Evolutionary conservation across 2,329 filamentous ascomycete species (phyloP).

Genomic region (Calcarisporium arbuscula): DNA sequence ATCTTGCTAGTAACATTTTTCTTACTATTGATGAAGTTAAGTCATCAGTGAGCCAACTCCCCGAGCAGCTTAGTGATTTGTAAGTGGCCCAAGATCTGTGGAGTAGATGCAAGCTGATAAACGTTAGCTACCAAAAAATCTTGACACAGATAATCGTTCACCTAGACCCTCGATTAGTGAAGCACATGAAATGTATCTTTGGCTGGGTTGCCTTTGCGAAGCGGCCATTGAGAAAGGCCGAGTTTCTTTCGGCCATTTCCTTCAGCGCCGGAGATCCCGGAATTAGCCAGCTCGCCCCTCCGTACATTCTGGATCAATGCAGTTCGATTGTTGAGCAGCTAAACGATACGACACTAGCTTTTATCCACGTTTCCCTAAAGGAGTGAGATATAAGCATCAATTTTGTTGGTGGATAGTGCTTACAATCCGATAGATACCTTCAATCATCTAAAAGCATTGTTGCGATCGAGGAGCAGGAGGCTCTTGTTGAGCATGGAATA

Average conservation of each 20-base stretch:
- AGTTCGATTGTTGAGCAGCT: conserved; percentile 16
- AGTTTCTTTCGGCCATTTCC: conserved; percentile 26
- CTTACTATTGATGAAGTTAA: conserved; percentile 4
- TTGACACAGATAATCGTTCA: conserved; percentile 16
- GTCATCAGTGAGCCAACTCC: conserved; percentile 18
- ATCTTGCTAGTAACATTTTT: conserved; percentile 24
- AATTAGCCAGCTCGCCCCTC: conserved; percentile 11
- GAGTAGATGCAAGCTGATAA: not conserved
- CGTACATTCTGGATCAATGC: conserved; percentile 17
- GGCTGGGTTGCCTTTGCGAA: conserved; percentile 31
- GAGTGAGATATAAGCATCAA: conserved; percentile 12
- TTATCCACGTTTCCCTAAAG: conserved; percentile 21
- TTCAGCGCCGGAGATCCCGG: conserved; percentile 15
- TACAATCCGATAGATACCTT: conserved; percentile 1
- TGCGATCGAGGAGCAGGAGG: not conserved
- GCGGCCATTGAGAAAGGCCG: conserved; percentile 23
- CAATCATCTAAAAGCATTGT: conserved; percentile 3
- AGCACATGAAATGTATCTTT: conserved; percentile 21
- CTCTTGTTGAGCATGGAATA: conserved; percentile 3
- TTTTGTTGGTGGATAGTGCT: not conserved
- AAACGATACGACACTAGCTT: conserved; percentile 15
- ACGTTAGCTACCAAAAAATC: conserved; percentile 22
- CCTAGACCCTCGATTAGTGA: conserved; percentile 19
- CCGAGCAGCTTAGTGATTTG: conserved; percentile 13
- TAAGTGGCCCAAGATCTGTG: not conserved